Conservation (phyloP, 2,329 filamentous ascomycete genomes). For the Cadophora sp. region DNA sequence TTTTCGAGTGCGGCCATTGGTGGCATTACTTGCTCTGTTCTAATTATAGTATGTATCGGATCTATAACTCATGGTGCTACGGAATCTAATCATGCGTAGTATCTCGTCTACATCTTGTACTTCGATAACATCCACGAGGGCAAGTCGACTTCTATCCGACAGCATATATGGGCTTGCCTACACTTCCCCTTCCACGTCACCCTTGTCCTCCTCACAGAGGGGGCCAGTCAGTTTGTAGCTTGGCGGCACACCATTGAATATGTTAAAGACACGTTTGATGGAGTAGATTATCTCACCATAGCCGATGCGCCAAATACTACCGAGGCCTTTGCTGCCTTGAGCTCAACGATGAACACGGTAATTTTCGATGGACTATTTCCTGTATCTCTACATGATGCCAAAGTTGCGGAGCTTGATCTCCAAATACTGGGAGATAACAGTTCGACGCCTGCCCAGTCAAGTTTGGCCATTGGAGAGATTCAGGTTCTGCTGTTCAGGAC, state of each 20-base stretch:
- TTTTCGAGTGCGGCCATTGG: constrained; percentile 26
- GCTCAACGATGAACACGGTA: constrained; percentile 22
- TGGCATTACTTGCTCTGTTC: constrained; percentile 26
- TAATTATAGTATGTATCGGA: constrained; percentile 16
- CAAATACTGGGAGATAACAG: neutral
- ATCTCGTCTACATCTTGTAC: constrained; percentile 39
- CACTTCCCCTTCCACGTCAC: constrained; percentile 64
- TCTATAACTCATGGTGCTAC: no score
- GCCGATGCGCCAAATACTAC: constrained; percentile 19
- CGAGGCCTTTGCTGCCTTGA: constrained; percentile 24
- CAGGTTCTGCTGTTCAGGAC: no score
- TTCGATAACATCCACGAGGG: constrained; percentile 33
- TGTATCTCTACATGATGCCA: constrained; percentile 31
- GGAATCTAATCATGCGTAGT: constrained; percentile 7
- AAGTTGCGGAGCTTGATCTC: constrained; percentile 26
- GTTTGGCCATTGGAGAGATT: no score
- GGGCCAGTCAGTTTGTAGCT: constrained; percentile 40
- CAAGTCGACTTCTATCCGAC: constrained; percentile 32
- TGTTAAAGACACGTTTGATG: constrained; percentile 16
- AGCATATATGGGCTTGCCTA: constrained; percentile 49
- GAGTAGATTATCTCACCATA: no score
- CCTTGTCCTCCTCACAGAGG: constrained; percentile 63
- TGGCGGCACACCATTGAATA: constrained; percentile 35
- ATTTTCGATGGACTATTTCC: constrained; percentile 26
- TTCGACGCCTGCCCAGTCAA: no score